Percentiles rank a stretch among this genome's conserved stretches.
Evolutionary conservation across 2,329 filamentous ascomycete genomes (phyloP).

Genomic region (Graphilbum ipis-grandicollis): DNA sequence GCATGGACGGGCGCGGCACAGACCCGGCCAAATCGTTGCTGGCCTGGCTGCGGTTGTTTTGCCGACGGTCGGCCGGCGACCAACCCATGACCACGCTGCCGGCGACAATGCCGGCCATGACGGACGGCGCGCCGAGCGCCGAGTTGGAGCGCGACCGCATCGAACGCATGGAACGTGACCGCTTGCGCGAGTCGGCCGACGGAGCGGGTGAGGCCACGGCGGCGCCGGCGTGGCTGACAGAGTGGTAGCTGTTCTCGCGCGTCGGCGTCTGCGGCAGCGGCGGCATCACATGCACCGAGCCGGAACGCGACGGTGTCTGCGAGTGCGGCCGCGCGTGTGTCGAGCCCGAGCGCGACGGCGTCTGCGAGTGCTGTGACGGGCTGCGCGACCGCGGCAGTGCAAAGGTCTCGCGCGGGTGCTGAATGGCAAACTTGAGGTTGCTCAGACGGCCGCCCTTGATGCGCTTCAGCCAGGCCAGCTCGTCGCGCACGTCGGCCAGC

Average conservation of each 20-base stretch:
- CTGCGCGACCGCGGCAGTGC: conserved; percentile 46
- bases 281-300: conserved; percentile 1
- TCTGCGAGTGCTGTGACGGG: conserved; percentile 43
- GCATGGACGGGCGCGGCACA: neutral
- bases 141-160: conserved; percentile 51
- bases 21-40: neutral
- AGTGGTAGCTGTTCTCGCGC: conserved; percentile 32
- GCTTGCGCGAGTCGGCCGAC: conserved; percentile 43
- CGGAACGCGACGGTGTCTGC: conserved; percentile 28
- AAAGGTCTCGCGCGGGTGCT: conserved; percentile 57
- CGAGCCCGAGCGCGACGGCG: conserved; percentile 43
- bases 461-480: conserved; percentile 63
- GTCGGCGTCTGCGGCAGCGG: conserved; percentile 44
- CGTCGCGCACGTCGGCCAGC: conserved; percentile 59
- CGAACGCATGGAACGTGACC: conserved; percentile 37
- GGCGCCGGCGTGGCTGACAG: conserved; percentile 2
- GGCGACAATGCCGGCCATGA: conserved; percentile 72
- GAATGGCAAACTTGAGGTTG: conserved; percentile 61
- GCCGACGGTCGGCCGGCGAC: conserved; percentile 47
- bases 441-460: conserved; percentile 71
- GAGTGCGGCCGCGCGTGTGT: conserved; percentile 45
- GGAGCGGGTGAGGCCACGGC: conserved; percentile 15
- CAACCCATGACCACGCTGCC: conserved; percentile 61
- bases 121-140: conserved; percentile 54
- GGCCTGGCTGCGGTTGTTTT: conserved; percentile 9